phyloP scores from a whole-genome alignment of 805 yeast genomes.

The Yamadazyma akitaensis region DNA sequence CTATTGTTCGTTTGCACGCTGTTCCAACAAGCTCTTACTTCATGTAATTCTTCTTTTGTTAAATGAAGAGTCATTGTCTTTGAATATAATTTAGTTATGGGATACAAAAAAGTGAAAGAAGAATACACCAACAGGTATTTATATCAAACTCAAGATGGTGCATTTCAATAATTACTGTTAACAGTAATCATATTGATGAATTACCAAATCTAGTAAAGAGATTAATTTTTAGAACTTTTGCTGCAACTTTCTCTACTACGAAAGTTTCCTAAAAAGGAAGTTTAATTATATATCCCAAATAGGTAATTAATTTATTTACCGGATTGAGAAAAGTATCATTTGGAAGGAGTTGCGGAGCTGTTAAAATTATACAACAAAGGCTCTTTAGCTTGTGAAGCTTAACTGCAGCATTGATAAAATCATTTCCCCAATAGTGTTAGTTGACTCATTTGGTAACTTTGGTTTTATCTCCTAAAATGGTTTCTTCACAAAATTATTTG shows the following conservation, averaged over 20 bases:
- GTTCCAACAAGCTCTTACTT: slow-evolving; percentile 33
- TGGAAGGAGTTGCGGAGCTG: slow-evolving; percentile 1
- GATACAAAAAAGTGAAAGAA: not conserved
- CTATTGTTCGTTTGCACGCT: slow-evolving; percentile 26
- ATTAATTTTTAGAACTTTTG: not conserved
- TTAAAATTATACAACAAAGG: not conserved
- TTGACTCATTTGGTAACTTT: not conserved
- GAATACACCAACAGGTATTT: not conserved
- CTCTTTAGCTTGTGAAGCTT: not conserved
- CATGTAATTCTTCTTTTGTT: slow-evolving; percentile 10
- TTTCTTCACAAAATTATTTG: too few species aligned
- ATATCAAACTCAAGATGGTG: not conserved
- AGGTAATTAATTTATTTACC: slow-evolving; percentile 5
- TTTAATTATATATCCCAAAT: slow-evolving; percentile 4
- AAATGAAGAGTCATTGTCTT: slow-evolving; percentile 13
- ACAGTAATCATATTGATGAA: slow-evolving; percentile 8
- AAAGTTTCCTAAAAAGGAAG: slow-evolving; percentile 10
- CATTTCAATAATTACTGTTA: slow-evolving; percentile 4
- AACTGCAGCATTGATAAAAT: not conserved
- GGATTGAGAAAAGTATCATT: not conserved
- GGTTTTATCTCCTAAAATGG: not conserved
- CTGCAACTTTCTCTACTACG: slow-evolving; percentile 1
- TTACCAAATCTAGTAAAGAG: slow-evolving; percentile 7
- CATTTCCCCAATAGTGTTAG: not conserved
- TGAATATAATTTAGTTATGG: not conserved